These are phyloP conservation scores for Buxus sempervirens DNA, from an alignment of 164 flowering plant species.

Conservation along the genomic window DNA sequence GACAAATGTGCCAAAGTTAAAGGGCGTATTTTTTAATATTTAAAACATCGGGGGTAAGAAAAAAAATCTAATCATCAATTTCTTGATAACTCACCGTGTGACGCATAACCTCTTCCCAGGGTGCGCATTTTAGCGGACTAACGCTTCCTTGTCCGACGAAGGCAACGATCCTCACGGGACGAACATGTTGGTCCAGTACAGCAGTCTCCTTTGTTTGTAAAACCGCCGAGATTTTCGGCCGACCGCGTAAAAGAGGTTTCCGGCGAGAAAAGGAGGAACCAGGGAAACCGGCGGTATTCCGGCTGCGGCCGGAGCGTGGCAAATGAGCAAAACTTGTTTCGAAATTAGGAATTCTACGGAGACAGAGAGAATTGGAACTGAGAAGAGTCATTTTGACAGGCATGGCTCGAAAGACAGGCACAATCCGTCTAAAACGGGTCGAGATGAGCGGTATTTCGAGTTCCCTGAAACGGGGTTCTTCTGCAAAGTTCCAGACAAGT, in stretches of 20 bases:
- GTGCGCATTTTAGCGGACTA: conserved; percentile 64
- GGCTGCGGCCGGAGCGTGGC: conserved; percentile 1
- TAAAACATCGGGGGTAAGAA: no score
- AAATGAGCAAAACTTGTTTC: conserved; percentile 5
- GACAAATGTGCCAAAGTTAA: no score
- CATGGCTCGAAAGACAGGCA: conserved; percentile 4
- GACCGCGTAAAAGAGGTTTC: conserved; percentile 4
- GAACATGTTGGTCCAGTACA: conserved; percentile 2
- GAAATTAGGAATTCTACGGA: conserved; percentile 12
- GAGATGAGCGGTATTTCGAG: no score
- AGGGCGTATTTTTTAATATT: no score
- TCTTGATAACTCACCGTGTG: conserved; percentile 66
- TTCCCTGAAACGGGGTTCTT: no score
- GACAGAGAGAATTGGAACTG: not conserved
- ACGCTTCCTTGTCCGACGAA: conserved; percentile 70
- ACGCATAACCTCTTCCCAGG: conserved; percentile 85
- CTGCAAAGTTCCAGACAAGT: no score
- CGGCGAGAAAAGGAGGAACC: conserved; percentile 8
- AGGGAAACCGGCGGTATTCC: conserved; percentile 1
- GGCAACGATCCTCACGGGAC: conserved; percentile 62
- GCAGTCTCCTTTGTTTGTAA: conserved; percentile 20
- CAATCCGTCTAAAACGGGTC: no score
- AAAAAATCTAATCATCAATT: no score
- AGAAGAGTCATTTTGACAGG: conserved; percentile 11
- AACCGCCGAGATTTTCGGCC: conserved; percentile 22